phyloP scores from a whole-genome alignment of 1,284 basidiomycete genomes.

The Rhizoctonia solani region DNA sequence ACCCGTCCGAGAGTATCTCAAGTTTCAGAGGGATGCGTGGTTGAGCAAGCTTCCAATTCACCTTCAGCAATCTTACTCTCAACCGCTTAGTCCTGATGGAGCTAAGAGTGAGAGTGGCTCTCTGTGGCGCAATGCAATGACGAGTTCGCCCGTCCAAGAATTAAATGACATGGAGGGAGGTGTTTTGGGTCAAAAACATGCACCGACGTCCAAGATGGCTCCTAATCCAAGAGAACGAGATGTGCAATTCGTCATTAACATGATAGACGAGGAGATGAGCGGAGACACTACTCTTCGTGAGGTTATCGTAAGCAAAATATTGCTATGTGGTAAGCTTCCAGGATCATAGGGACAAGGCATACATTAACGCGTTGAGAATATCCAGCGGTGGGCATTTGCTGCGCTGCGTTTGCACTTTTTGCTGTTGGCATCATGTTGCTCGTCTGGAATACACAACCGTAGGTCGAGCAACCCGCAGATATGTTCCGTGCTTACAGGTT shows the following conservation, averaged over 20 bases:
- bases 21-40: slow-evolving; percentile 18
- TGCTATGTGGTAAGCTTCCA: no score
- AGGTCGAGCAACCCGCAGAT: no score
- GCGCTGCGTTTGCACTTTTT: slow-evolving; percentile 14
- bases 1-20: not conserved
- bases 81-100: not conserved
- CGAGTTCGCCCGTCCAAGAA: not conserved
- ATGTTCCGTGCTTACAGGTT: no score
- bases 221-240: slow-evolving; percentile 6
- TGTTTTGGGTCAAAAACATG: not conserved
- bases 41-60: slow-evolving; percentile 3
- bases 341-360: no score
- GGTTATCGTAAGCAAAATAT: not conserved
- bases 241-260: slow-evolving; percentile 11
- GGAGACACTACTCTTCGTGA: slow-evolving; percentile 10
- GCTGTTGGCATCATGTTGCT: slow-evolving; percentile 9
- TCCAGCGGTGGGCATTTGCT: slow-evolving; percentile 11
- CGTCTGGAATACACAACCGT: slow-evolving; percentile 28
- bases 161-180: not conserved
- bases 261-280: slow-evolving; percentile 5
- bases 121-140: not conserved
- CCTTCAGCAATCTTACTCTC: not conserved
- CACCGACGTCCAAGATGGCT: not conserved
- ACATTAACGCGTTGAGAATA: no score
- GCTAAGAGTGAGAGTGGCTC: not conserved